These are phyloP conservation scores for Nowakowskiella sp. DNA, from an alignment of 192 early-diverging fungal genomes.

Conservation along the genomic window DNA sequence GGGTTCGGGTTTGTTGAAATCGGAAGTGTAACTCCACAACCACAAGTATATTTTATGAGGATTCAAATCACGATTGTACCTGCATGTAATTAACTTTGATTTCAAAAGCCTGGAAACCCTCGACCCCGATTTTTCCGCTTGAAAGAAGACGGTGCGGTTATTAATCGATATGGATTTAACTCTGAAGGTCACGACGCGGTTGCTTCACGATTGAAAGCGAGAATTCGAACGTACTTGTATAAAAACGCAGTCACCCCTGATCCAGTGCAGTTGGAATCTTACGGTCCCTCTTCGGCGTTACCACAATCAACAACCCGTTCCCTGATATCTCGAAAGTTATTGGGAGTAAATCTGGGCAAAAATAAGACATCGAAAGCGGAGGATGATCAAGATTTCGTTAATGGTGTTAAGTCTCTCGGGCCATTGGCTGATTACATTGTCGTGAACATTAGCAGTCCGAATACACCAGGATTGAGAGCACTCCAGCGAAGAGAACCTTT, in stretches of 20 bases:
- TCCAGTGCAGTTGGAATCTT: background rate
- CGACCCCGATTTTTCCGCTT: conserved; percentile 79
- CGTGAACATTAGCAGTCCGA: conserved; percentile 82
- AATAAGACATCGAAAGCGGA: conserved; percentile 69
- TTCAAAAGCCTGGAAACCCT: conserved; percentile 67
- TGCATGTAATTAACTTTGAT: background rate
- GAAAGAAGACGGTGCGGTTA: conserved; percentile 59
- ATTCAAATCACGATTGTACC: background rate
- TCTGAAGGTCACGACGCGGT: conserved; percentile 65
- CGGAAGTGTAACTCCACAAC: conserved; percentile 75
- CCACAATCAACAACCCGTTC: conserved; percentile 41
- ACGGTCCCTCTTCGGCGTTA: background rate
- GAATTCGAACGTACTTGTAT: conserved; percentile 47
- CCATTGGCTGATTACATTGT: conserved; percentile 82
- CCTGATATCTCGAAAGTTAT: conserved; percentile 44
- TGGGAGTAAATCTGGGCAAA: conserved; percentile 86
- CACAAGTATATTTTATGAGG: conserved; percentile 47
- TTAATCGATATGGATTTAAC: conserved; percentile 90
- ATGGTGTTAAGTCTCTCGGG: conserved; percentile 64
- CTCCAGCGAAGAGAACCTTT: conserved; percentile 65
- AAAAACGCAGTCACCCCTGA: conserved; percentile 4
- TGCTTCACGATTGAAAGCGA: conserved; percentile 54
- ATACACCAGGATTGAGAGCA: conserved; percentile 73
- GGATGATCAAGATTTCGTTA: conserved; percentile 70
- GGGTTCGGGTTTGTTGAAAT: conserved; percentile 90